phyloP scores from a whole-genome alignment of 306 rosid genomes.

The Malus fusca region DNA sequence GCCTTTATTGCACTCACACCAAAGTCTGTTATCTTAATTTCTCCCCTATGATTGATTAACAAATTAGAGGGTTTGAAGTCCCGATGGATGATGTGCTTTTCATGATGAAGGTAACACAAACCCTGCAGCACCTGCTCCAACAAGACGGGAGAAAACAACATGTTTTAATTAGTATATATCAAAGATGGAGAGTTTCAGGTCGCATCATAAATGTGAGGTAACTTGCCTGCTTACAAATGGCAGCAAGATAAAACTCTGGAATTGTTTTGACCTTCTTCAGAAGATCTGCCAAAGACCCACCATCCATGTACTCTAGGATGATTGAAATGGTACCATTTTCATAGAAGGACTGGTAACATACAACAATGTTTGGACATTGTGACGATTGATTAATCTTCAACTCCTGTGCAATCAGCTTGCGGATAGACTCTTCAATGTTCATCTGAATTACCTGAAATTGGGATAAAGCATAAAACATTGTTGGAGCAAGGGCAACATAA shows the following conservation, averaged over 20 bases:
- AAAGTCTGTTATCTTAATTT: conserved; percentile 96
- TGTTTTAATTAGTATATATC: conserved; percentile 10
- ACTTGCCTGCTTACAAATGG: conserved; percentile 83
- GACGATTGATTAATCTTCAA: conserved; percentile 90
- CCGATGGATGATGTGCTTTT: conserved; percentile 85
- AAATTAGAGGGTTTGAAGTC: conserved; percentile 92
- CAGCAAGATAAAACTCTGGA: conserved; percentile 75
- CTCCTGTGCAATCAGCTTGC: conserved; percentile 84
- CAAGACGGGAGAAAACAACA: conserved; percentile 6
- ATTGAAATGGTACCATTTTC: conserved; percentile 77
- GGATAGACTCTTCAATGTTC: conserved; percentile 76
- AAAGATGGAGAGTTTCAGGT: neutral
- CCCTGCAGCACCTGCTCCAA: conserved; percentile 80
- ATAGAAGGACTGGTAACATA: conserved; percentile 84
- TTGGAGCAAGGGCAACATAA: conserved; percentile 1
- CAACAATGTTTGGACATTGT: conserved; percentile 81
- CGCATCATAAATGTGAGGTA: neutral
- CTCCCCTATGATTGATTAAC: conserved; percentile 84
- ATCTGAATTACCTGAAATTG: conserved; percentile 71
- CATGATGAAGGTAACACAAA: conserved; percentile 85
- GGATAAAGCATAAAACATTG: conserved; percentile 18
- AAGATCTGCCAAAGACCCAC: conserved; percentile 89
- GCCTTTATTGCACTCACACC: conserved; percentile 96
- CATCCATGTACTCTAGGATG: conserved; percentile 99
- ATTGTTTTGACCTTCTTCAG: conserved; percentile 74